These are phyloP conservation scores for Leccinum longicurvipes DNA, from an alignment of 768 basidiomycete species.

Conservation along the genomic window DNA sequence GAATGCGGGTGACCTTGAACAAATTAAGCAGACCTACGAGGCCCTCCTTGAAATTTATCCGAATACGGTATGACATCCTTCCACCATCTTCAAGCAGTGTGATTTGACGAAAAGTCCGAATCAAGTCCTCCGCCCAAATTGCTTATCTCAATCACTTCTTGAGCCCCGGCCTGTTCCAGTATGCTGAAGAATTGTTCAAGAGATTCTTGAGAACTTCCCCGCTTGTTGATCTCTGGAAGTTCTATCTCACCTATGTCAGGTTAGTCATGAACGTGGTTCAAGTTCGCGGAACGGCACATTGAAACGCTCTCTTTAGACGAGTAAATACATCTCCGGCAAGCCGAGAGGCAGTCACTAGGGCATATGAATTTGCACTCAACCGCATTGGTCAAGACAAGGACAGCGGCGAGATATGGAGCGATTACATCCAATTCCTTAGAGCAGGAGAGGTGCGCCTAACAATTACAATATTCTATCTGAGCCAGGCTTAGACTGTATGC, in stretches of 20 bases:
- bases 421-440: constrained; percentile 88
- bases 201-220: constrained; percentile 82
- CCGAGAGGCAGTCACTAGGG: constrained; percentile 76
- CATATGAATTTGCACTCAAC: constrained; percentile 90
- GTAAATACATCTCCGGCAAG: constrained; percentile 63
- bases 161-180: constrained; percentile 60
- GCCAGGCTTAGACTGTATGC: constrained; percentile 4
- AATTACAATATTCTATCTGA: not conserved
- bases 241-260: constrained; percentile 92
- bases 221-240: constrained; percentile 87
- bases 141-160: constrained; percentile 79
- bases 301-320: constrained; percentile 43
- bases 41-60: constrained; percentile 82
- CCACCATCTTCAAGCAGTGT: constrained; percentile 23
- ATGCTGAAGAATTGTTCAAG: constrained; percentile 87
- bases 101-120: constrained; percentile 23
- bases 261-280: constrained; percentile 37
- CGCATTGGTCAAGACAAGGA: constrained; percentile 92
- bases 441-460: constrained; percentile 61
- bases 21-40: constrained; percentile 80
- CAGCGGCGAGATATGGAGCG: constrained; percentile 88
- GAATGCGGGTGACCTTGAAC: constrained; percentile 70
- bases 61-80: constrained; percentile 71
- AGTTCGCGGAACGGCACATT: constrained; percentile 5
- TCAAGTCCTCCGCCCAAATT: constrained; percentile 78